Conservation (phyloP, 164 flowering plant genomes). For the Magnolia officinalis region DNA sequence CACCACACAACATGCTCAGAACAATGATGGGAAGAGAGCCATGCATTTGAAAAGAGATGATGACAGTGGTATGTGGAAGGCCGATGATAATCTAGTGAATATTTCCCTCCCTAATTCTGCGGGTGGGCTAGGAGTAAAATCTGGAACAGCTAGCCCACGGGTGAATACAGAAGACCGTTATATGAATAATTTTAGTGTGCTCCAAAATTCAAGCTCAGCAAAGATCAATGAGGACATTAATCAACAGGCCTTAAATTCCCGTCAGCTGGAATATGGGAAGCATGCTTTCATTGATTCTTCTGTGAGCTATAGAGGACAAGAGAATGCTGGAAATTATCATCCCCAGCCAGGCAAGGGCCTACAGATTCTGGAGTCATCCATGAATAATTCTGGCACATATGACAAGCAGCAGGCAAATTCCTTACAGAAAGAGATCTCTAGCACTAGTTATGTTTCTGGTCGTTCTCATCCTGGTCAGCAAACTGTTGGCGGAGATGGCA, state of each 20-base stretch:
- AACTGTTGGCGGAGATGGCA: constrained; percentile 23
- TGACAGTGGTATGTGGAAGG: constrained; percentile 28
- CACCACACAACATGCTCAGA: constrained; percentile 16
- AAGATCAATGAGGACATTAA: constrained; percentile 26
- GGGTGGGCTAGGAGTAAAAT: constrained; percentile 25
- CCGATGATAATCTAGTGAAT: constrained; percentile 14
- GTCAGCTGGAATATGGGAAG: constrained; percentile 28
- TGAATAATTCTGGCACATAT: constrained; percentile 23
- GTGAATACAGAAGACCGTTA: constrained; percentile 15
- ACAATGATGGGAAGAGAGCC: constrained; percentile 21
- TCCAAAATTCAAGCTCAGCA: constrained; percentile 16
- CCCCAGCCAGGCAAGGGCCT: constrained; percentile 19
- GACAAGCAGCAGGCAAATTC: constrained; percentile 23
- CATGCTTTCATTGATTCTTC: constrained; percentile 21
- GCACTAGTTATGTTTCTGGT: constrained; percentile 33
- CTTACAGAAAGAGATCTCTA: constrained; percentile 31
- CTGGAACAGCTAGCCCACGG: constrained; percentile 18
- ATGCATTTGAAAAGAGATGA: constrained; percentile 18
- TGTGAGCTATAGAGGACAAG: constrained; percentile 23
- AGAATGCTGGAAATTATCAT: constrained; percentile 20
- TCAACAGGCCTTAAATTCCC: constrained; percentile 21
- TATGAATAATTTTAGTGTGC: constrained; percentile 13
- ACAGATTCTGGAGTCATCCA: constrained; percentile 15
- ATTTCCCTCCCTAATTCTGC: constrained; percentile 20
- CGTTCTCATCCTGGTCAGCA: constrained; percentile 25